Evolutionary conservation across 2,329 filamentous ascomycete genomes (phyloP), one percentile per base, ranked within the genome.

Genomic region (Xylaria sp.): DNA sequence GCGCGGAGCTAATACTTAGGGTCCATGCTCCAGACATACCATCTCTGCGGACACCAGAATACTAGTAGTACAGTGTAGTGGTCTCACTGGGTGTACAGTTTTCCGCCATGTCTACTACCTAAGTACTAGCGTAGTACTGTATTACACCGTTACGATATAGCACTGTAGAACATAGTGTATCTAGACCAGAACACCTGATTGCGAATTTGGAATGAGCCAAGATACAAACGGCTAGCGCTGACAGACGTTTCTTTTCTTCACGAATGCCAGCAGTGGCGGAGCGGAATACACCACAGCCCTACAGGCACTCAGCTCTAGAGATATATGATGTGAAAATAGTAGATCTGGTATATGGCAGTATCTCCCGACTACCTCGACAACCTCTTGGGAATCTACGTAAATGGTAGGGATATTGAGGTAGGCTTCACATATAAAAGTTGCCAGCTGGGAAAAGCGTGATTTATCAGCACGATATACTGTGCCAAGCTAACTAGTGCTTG

Each of bases 201-300:
- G 28, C 55, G 61, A 48, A 69, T 65, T 69, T 71, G 69, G 66
- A 71, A 71, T 71, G 66, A 52, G 37, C 55, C 39, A 63, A 65
- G 61, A 58, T 65, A 52, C 51, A 28, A 57, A 41, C 57, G 66
- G 66, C 66, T 71, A 71, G 67, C 54, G 64, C 64, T 69, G 63
- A 65, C 67, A 39, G 61, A 62, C 67, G 57, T 55, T 51, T 67
- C 13, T 23, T 44, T 25, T 39, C 13, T 56, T 34, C 15, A n/a
- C 37, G 13, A 8, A 10, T 46, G 18, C n/a, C 3, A n/a, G n/a
- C n/a, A 54, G 2, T 10, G 13, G 15, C 2, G 9, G 18, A 46
- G 37, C 44, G 31, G 56, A 25, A 41, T 34, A 41, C 37, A 41
- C 20, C 12, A 23, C 28, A 28, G 28, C 28, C 5, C 25, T 2